phyloP scores from a whole-genome alignment of 768 basidiomycete genomes.

The Panus rudis region DNA sequence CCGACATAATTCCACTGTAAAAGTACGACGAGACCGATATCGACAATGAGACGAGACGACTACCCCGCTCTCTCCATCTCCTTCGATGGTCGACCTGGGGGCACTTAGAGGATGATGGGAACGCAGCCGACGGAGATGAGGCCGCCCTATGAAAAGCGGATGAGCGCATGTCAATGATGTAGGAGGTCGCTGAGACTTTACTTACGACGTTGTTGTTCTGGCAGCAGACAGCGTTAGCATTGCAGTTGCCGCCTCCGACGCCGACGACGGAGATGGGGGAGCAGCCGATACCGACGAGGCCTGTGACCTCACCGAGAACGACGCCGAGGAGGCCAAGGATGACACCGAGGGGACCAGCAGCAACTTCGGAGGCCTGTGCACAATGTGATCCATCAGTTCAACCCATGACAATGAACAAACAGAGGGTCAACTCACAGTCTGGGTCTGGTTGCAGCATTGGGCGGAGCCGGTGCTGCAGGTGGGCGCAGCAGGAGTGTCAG shows the following conservation, averaged over 20 bases:
- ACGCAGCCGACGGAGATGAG: slow-evolving; percentile 17
- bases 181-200: not conserved
- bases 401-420: not conserved
- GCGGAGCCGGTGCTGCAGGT: slow-evolving; percentile 13
- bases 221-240: slow-evolving; percentile 20
- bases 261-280: slow-evolving; percentile 19
- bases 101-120: slow-evolving; percentile 13
- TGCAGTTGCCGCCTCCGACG: slow-evolving; percentile 15
- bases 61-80: too few species aligned
- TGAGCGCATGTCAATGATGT: not conserved
- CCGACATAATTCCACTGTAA: too few species aligned
- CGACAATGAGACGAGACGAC: too few species aligned
- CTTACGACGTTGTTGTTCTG: slow-evolving; percentile 16
- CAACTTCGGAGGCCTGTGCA: slow-evolving; percentile 8
- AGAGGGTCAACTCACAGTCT: slow-evolving; percentile 7
- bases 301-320: slow-evolving; percentile 13
- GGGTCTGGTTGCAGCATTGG: slow-evolving; percentile 19
- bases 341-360: slow-evolving; percentile 2
- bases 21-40: too few species aligned
- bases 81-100: too few species aligned
- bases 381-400: not conserved
- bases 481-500: slow-evolving; percentile 5
- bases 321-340: slow-evolving; percentile 19
- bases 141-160: slow-evolving; percentile 7
- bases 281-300: slow-evolving; percentile 19